Conservation (phyloP, 2,329 filamentous ascomycete genomes). For the Talaromyces sp. region DNA sequence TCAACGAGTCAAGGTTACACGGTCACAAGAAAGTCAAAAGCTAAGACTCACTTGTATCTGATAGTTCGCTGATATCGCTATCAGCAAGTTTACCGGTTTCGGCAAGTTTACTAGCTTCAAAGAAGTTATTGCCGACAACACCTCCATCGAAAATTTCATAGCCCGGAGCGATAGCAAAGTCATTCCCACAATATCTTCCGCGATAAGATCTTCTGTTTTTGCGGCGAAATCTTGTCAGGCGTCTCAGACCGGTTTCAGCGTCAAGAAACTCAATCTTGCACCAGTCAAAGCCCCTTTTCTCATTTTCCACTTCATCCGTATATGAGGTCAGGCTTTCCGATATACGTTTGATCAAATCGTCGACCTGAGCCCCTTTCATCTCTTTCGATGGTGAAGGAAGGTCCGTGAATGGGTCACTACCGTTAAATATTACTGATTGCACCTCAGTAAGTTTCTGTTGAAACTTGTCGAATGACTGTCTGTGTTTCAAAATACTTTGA, state of each 20-base stretch:
- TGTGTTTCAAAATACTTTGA: constrained; percentile 4
- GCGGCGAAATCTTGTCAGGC: background rate
- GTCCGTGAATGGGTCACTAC: background rate
- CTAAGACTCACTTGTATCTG: background rate
- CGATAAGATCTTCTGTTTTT: background rate
- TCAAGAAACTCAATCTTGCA: background rate
- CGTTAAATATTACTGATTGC: background rate
- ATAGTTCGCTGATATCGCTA: background rate
- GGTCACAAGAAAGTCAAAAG: background rate
- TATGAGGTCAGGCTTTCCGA: constrained; percentile 5
- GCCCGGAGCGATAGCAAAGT: background rate
- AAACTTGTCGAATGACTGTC: background rate
- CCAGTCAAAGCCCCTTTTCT: constrained; percentile 7
- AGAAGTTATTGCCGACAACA: background rate
- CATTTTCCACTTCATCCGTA: background rate
- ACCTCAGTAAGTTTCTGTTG: background rate
- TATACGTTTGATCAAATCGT: background rate
- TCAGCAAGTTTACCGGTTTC: background rate
- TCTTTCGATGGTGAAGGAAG: background rate
- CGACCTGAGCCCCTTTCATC: background rate
- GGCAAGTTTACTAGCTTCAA: background rate
- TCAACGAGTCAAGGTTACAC: background rate
- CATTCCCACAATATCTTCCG: background rate
- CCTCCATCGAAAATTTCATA: background rate
- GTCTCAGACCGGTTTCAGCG: background rate